A percentile compares a stretch with the other conserved stretches of the same genome.
phyloP scores from a whole-genome alignment of 1,139 yeast species.

The Candida sojae region DNA sequence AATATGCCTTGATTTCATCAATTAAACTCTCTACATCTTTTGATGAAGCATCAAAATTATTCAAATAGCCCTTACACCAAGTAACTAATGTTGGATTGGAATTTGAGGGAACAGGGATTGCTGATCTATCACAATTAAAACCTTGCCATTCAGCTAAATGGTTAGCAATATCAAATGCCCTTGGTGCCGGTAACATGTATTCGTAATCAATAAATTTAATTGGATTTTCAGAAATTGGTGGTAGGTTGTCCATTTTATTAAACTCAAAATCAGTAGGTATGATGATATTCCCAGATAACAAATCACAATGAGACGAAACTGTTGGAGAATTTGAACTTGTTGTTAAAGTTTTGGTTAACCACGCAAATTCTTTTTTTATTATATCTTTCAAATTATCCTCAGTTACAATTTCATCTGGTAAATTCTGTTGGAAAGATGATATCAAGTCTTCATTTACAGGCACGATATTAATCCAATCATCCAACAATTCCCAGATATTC shows the following conservation, averaged over 20 bases:
- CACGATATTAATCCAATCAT: conserved; percentile 61
- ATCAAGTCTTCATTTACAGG: conserved; percentile 52
- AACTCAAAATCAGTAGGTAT: conserved; percentile 45
- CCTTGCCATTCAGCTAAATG: conserved; percentile 91
- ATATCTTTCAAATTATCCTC: conserved; percentile 38
- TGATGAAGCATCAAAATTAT: conserved; percentile 28
- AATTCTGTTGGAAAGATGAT: conserved; percentile 40
- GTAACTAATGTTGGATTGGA: conserved; percentile 47
- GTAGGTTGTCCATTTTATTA: conserved; percentile 18
- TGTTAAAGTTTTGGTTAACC: conserved; percentile 50
- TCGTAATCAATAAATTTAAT: conserved; percentile 78
- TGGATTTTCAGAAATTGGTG: conserved; percentile 39
- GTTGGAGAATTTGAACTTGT: conserved; percentile 44
- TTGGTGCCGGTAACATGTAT: conserved; percentile 76
- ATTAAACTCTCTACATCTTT: conserved; percentile 38
- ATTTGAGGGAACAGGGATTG: conserved; percentile 55
- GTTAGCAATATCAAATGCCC: conserved; percentile 84
- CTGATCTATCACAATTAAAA: conserved; percentile 63
- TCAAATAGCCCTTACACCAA: conserved; percentile 58
- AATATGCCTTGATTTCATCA: conserved; percentile 58
- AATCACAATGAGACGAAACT: conserved; percentile 72
- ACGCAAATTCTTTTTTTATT: conserved; percentile 49
- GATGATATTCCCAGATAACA: conserved; percentile 71
- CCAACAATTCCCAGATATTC: conserved; percentile 61
- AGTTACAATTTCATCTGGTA: conserved; percentile 19